Evolutionary conservation across 352 stramenopile species (phyloP).

Genomic region (Globisporangium spiculum): DNA sequence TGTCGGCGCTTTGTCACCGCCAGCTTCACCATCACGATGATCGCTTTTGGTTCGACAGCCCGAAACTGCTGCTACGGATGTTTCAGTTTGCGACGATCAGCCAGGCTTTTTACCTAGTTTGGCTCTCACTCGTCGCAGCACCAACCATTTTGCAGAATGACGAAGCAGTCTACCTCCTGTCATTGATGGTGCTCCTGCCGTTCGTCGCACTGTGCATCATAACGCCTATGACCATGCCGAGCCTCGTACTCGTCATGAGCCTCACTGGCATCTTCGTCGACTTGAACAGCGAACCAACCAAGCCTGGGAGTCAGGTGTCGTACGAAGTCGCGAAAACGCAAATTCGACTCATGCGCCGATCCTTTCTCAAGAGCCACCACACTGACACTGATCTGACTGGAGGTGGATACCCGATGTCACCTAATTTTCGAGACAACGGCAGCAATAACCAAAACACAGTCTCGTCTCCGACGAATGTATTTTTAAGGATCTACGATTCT

Average conservation of each 20-base stretch:
- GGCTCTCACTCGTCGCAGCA: constrained; percentile 76
- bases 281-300: constrained; percentile 39
- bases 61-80: constrained; percentile 61
- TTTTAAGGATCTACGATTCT: constrained; percentile 72
- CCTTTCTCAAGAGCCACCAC: constrained; percentile 68
- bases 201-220: constrained; percentile 69
- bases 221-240: constrained; percentile 85
- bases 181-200: constrained; percentile 68
- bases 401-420: background rate
- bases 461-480: constrained; percentile 49
- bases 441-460: constrained; percentile 5
- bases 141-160: constrained; percentile 30
- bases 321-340: constrained; percentile 59
- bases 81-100: constrained; percentile 87
- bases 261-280: constrained; percentile 86
- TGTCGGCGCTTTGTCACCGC: constrained; percentile 81
- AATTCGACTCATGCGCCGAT: constrained; percentile 69
- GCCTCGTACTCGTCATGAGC: constrained; percentile 84
- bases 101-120: constrained; percentile 85
- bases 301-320: constrained; percentile 19
- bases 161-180: constrained; percentile 30
- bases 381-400: constrained; percentile 25
- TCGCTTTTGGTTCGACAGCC: constrained; percentile 82
- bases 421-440: background rate
- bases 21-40: constrained; percentile 82